phyloP scores from a whole-genome alignment of 768 basidiomycete genomes.

The Macrolepiota fuliginosa region DNA sequence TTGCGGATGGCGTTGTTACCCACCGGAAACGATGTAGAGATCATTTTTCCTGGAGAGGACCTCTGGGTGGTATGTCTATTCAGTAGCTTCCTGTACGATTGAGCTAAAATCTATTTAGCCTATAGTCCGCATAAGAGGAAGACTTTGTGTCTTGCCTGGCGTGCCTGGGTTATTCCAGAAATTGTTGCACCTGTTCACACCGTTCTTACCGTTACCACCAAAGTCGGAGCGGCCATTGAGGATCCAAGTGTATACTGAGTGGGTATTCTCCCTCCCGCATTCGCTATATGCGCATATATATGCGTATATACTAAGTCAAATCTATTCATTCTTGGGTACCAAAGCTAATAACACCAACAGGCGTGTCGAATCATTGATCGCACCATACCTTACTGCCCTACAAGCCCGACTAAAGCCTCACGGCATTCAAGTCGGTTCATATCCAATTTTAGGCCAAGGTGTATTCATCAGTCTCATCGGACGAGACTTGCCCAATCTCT shows the following conservation, averaged over 20 bases:
- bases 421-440: slow-evolving; percentile 81
- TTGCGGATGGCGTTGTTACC: slow-evolving; percentile 93
- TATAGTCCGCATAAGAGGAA: slow-evolving; percentile 80
- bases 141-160: slow-evolving; percentile 90
- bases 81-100: not conserved
- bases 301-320: not conserved
- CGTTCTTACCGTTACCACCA: slow-evolving; percentile 80
- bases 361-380: slow-evolving; percentile 76
- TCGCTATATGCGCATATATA: not conserved
- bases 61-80: slow-evolving; percentile 75
- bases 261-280: slow-evolving; percentile 15
- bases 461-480: slow-evolving; percentile 77
- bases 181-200: slow-evolving; percentile 71
- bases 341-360: slow-evolving; percentile 19
- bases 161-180: slow-evolving; percentile 83
- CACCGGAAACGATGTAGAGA: slow-evolving; percentile 53
- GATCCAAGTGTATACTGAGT: slow-evolving; percentile 85
- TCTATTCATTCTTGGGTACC: not conserved
- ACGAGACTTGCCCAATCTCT: slow-evolving; percentile 25
- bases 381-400: slow-evolving; percentile 81
- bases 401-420: slow-evolving; percentile 70
- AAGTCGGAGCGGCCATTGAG: slow-evolving; percentile 68
- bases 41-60: slow-evolving; percentile 74
- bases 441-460: slow-evolving; percentile 60
- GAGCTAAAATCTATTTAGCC: slow-evolving; percentile 45